These are phyloP conservation scores for Pulveroboletus ravenelii DNA, from an alignment of 768 basidiomycete genomes.

Conservation along the genomic window DNA sequence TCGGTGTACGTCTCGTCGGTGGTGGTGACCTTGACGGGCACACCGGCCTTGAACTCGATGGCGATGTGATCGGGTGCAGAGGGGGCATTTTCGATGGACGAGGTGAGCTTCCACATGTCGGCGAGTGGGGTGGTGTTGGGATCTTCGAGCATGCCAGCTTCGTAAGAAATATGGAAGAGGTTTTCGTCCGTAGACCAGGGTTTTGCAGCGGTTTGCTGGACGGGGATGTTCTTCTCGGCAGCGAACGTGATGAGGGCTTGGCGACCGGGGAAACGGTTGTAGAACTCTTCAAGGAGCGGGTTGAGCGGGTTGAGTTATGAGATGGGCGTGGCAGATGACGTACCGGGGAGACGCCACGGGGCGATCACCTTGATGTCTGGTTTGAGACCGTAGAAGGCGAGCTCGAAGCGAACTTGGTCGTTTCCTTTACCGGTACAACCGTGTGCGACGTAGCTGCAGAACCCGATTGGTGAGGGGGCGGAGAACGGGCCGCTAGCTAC, in stretches of 20 bases:
- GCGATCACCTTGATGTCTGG: slow-evolving; percentile 99
- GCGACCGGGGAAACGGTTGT: slow-evolving; percentile 94
- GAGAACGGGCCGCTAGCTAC: slow-evolving; percentile 23
- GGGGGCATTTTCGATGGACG: slow-evolving; percentile 78
- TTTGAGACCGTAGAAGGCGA: slow-evolving; percentile 97
- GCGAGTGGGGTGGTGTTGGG: slow-evolving; percentile 88
- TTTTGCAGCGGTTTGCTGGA: slow-evolving; percentile 91
- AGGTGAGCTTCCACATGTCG: slow-evolving; percentile 99
- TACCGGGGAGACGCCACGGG: slow-evolving; percentile 95
- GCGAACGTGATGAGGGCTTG: slow-evolving; percentile 91
- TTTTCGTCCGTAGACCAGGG: slow-evolving; percentile 99
- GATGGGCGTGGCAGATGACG: neutral
- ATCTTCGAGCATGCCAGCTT: slow-evolving; percentile 97
- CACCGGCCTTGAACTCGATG: slow-evolving; percentile 83
- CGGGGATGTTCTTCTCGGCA: slow-evolving; percentile 82
- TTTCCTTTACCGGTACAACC: slow-evolving; percentile 99
- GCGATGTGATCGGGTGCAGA: slow-evolving; percentile 68
- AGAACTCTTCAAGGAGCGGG: slow-evolving; percentile 64
- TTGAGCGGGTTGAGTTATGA: neutral
- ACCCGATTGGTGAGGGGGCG: neutral
- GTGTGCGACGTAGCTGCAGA: slow-evolving; percentile 82
- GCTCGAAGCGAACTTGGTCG: slow-evolving; percentile 98
- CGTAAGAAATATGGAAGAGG: slow-evolving; percentile 99
- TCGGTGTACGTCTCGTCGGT: slow-evolving; percentile 75
- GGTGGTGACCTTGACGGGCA: slow-evolving; percentile 77